A percentile compares a stretch with the other conserved stretches of the same genome.
These are phyloP conservation scores for Xylaria sp. DNA, from an alignment of 2,329 filamentous ascomycete species.

Conservation along the genomic window DNA sequence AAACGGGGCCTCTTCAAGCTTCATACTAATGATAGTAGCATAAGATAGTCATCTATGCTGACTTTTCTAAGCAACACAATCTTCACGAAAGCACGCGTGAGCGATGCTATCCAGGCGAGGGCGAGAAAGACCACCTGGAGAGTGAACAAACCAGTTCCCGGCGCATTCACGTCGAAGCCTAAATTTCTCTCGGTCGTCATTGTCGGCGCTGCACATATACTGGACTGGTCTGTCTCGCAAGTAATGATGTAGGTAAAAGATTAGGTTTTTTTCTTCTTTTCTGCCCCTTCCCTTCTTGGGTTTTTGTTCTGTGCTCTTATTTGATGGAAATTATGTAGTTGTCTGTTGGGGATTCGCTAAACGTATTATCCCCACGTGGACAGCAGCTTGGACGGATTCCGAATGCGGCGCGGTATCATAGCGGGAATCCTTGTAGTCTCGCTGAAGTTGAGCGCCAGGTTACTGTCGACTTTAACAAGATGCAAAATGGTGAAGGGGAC, in stretches of 20 bases:
- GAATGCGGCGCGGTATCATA: slow-evolving; percentile 17
- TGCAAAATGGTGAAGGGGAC: slow-evolving; percentile 9
- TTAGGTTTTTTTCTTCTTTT: neutral
- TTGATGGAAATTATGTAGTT: slow-evolving; percentile 2
- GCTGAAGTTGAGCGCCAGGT: slow-evolving; percentile 1
- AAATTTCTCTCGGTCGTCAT: slow-evolving; percentile 37
- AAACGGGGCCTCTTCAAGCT: neutral
- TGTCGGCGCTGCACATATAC: neutral
- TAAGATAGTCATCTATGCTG: slow-evolving; percentile 60
- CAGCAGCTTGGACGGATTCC: slow-evolving; percentile 12
- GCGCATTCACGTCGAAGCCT: slow-evolving; percentile 42
- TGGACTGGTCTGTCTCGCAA: neutral
- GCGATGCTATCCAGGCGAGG: slow-evolving; percentile 52
- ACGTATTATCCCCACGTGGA: slow-evolving; percentile 20
- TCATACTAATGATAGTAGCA: slow-evolving; percentile 58
- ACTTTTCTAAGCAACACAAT: slow-evolving; percentile 56
- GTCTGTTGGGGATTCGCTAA: neutral
- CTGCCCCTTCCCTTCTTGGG: neutral
- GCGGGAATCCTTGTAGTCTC: neutral
- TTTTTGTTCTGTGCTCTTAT: neutral
- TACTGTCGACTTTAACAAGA: slow-evolving; percentile 2
- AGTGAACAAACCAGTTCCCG: slow-evolving; percentile 42
- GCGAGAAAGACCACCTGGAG: slow-evolving; percentile 49
- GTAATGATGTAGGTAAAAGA: neutral
- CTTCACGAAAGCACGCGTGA: slow-evolving; percentile 59